Evolutionary conservation across 352 stramenopile genomes (phyloP).

Genomic region (Pythium myriotylum): DNA sequence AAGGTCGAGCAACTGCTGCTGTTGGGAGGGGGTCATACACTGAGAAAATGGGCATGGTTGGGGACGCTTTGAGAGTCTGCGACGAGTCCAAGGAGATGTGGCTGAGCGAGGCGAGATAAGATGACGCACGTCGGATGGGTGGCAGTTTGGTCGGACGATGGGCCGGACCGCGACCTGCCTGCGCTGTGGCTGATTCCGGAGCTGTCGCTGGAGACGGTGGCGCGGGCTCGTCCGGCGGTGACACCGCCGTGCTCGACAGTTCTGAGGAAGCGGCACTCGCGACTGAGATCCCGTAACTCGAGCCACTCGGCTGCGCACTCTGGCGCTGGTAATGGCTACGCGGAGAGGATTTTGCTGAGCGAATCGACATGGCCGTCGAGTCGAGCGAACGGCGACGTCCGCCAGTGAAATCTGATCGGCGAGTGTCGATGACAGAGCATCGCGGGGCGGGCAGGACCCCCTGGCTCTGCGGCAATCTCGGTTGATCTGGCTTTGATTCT

Average conservation of each 20-base stretch:
- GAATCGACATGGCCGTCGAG: not conserved
- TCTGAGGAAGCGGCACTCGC: not conserved
- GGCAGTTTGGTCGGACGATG: too few relatives aligned
- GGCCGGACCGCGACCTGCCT: too few relatives aligned
- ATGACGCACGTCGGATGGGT: too few relatives aligned
- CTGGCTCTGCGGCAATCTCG: not conserved
- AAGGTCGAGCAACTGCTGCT: too few relatives aligned
- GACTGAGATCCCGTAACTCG: slow-evolving; percentile 11
- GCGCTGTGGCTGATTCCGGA: too few relatives aligned
- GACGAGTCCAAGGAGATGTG: too few relatives aligned
- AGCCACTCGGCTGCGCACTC: not conserved
- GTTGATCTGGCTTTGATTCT: not conserved
- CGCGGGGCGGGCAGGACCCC: not conserved
- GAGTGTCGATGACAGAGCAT: too few relatives aligned
- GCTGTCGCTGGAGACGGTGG: too few relatives aligned
- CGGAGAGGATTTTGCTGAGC: slow-evolving; percentile 6
- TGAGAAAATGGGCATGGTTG: too few relatives aligned
- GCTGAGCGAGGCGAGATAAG: too few relatives aligned
- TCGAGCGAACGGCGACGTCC: not conserved
- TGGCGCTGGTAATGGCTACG: slow-evolving; percentile 12
- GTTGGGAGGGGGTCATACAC: too few relatives aligned
- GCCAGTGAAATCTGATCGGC: not conserved
- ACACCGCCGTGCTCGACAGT: slow-evolving; percentile 4
- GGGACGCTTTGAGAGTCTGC: too few relatives aligned
- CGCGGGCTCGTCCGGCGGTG: slow-evolving; percentile 1